Percentiles rank a stretch among this genome's conserved stretches.
These are phyloP conservation scores for Earliella scabrosa DNA, from an alignment of 1,284 basidiomycete species.

Conservation along the genomic window DNA sequence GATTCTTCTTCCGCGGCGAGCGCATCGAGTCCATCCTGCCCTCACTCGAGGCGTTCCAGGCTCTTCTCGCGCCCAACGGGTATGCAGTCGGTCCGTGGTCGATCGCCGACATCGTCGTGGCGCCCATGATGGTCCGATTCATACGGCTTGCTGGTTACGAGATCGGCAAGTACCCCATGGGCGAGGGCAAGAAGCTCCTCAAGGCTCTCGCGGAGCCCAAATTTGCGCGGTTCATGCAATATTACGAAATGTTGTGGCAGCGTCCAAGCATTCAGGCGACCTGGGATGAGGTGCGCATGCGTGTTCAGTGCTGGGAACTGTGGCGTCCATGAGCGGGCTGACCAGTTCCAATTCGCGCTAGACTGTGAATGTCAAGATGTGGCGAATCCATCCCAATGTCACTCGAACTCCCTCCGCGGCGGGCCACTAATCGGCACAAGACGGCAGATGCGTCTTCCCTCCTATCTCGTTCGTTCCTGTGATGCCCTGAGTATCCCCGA, in stretches of 20 bases:
- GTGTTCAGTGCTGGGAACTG: not conserved
- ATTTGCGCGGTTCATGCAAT: slow-evolving; percentile 35
- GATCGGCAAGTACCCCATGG: slow-evolving; percentile 24
- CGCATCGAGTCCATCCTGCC: slow-evolving; percentile 48
- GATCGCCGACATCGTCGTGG: slow-evolving; percentile 47
- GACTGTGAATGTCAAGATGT: slow-evolving; percentile 25
- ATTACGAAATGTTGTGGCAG: slow-evolving; percentile 33
- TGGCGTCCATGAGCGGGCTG: not conserved
- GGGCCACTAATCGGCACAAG: slow-evolving; percentile 12
- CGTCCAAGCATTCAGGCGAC: slow-evolving; percentile 36
- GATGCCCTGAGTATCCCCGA: not conserved
- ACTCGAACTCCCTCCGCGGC: slow-evolving; percentile 16
- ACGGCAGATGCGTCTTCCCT: not conserved
- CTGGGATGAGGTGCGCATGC: slow-evolving; percentile 35
- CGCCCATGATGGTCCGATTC: slow-evolving; percentile 25
- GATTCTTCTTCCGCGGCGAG: slow-evolving; percentile 38
- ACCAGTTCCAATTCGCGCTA: not conserved
- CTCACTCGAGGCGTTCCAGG: slow-evolving; percentile 37
- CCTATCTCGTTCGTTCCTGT: too few species aligned
- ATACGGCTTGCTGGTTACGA: slow-evolving; percentile 19
- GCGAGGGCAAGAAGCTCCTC: slow-evolving; percentile 22
- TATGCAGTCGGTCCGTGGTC: slow-evolving; percentile 42
- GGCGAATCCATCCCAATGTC: slow-evolving; percentile 25
- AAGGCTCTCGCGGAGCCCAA: slow-evolving; percentile 25
- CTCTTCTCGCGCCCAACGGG: slow-evolving; percentile 31